Base-by-base conservation (phyloP, 176 grass and related monocot genomes). In the Dactylis glomerata region DNA sequence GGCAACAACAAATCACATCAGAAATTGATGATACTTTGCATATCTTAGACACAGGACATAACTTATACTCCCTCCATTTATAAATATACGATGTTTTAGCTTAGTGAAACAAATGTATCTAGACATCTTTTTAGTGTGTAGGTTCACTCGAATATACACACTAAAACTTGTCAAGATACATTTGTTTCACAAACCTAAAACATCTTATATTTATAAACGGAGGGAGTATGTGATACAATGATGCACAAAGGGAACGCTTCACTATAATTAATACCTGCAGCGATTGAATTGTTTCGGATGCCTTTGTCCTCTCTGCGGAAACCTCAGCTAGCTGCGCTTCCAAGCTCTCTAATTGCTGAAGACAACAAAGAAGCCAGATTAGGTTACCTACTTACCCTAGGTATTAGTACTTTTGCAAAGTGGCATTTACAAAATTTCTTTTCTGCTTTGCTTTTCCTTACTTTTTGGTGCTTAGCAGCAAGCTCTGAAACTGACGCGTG, bases 271-370 rank as follows among this genome's bases (percentile, higher is more conserved):
- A 77, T 88, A 99, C 96, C 91, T 99, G 91, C 73, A 99, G 88
- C 84, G 96, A 96, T 79, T 92, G 92, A 83, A 96, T 96, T 3
- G 91, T 99, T 94, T 99, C 93, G 51, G 93, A 85, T 68, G 93
- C 89, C 79, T 99, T 96, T 10, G 26, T 89, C 81, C 96, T 92
- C 80, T 99, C 93, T 80, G 87, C 84, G 74, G 89, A 69, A 81
- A 89, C 86, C 84, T 99, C 93, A 86, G 81, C 79, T 77, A 99
- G 88, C 69, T 99, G 96, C 42, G 90, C 83, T 71, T 96, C 89
- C 63, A 99, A 91, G 83, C 88, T 94, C 90, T 99, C 88, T 87
- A 96, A 49, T 99, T 99, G 91, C 96, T 99, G 50, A 62, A 68
- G 50, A 27, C 27, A 63, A 42, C 84, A 45, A 81, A 56, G n/a